Conservation (phyloP, 345 rosid species). For the Durio zibethinus region DNA sequence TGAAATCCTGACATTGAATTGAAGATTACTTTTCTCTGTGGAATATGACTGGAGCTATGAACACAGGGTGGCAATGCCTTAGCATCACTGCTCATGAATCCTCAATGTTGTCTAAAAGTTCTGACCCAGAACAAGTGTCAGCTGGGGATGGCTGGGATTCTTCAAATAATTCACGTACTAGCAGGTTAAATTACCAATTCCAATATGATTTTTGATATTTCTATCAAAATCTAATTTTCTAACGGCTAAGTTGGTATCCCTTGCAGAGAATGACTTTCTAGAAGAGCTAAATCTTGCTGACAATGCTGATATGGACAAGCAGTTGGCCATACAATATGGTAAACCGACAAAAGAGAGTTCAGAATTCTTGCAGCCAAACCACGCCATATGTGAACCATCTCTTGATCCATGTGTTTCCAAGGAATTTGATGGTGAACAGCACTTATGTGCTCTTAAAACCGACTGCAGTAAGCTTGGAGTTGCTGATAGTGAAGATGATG, state of each 20-base stretch:
- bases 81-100: conserved; percentile 53
- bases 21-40: neutral
- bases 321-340: conserved; percentile 14
- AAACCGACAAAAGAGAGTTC: conserved; percentile 21
- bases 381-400: conserved; percentile 23
- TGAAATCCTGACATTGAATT: neutral
- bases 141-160: conserved; percentile 63
- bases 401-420: conserved; percentile 14
- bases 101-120: conserved; percentile 57
- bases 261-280: conserved; percentile 57
- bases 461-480: conserved; percentile 57
- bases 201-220: neutral
- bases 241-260: conserved; percentile 4
- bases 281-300: conserved; percentile 77
- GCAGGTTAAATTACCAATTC: conserved; percentile 43
- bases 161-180: conserved; percentile 65
- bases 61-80: conserved; percentile 66
- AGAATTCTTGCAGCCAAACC: conserved; percentile 22
- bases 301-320: conserved; percentile 38
- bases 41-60: conserved; percentile 21
- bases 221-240: neutral
- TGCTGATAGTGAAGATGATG: conserved; percentile 84
- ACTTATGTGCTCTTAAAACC: conserved; percentile 32
- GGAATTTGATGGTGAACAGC: conserved; percentile 23
- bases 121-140: conserved; percentile 66